Conservation (phyloP, 768 basidiomycete genomes). For the Boletus fagicola region DNA sequence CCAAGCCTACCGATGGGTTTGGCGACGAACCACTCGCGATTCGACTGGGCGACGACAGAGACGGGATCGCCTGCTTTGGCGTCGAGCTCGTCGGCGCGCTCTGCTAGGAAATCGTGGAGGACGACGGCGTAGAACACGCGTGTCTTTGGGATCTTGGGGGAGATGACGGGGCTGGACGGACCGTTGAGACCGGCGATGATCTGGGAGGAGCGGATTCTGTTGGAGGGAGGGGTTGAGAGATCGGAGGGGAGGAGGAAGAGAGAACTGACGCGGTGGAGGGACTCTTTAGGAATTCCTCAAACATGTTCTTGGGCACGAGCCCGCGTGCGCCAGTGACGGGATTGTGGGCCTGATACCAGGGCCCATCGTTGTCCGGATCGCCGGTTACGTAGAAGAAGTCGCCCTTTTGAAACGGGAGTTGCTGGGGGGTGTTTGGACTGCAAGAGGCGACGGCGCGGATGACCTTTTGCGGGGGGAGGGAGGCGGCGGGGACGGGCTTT, state of each 20-base stretch:
- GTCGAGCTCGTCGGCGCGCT: constrained; percentile 93
- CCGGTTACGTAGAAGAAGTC: constrained; percentile 97
- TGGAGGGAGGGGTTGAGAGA: neutral
- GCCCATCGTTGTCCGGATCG: constrained; percentile 55
- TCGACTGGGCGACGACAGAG: constrained; percentile 98
- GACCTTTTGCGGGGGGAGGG: constrained; percentile 90
- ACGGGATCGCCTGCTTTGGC: constrained; percentile 92
- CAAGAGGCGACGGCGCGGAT: constrained; percentile 78
- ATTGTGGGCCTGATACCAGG: constrained; percentile 94
- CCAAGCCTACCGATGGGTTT: constrained; percentile 96
- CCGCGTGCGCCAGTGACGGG: constrained; percentile 89
- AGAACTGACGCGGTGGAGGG: constrained; percentile 43
- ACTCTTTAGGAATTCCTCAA: constrained; percentile 87
- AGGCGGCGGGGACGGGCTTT: constrained; percentile 55
- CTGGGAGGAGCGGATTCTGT: constrained; percentile 46
- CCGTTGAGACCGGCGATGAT: constrained; percentile 14
- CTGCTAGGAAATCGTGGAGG: constrained; percentile 93
- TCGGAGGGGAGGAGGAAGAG: neutral
- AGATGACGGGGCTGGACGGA: constrained; percentile 29
- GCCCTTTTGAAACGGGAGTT: constrained; percentile 88
- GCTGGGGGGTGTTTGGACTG: constrained; percentile 70
- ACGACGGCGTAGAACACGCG: constrained; percentile 93
- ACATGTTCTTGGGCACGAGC: constrained; percentile 80
- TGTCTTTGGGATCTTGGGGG: constrained; percentile 39
- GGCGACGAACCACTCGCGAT: constrained; percentile 99